A percentile compares a stretch with the other conserved stretches of the same genome.
Conservation (phyloP, 768 basidiomycete species). For the Artomyces pyxidatus region DNA sequence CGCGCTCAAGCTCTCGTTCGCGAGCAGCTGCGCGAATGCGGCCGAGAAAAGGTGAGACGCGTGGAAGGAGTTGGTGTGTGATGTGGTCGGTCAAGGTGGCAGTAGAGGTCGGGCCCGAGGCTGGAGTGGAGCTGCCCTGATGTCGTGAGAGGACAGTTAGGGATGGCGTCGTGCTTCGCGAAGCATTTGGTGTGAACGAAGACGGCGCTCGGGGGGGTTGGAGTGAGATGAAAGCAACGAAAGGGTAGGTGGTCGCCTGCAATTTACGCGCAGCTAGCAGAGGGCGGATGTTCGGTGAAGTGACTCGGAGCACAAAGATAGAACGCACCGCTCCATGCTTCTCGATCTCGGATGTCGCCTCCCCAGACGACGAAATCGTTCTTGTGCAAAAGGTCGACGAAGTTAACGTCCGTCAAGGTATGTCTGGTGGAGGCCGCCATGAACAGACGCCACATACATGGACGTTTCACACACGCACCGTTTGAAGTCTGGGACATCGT, state of each 20-base stretch:
- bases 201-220: slow-evolving; percentile 53
- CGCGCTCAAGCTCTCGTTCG: slow-evolving; percentile 38
- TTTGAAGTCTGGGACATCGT: slow-evolving; percentile 83
- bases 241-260: slow-evolving; percentile 86
- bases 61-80: slow-evolving; percentile 65
- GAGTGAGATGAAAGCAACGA: slow-evolving; percentile 84
- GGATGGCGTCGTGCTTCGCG: slow-evolving; percentile 27
- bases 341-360: slow-evolving; percentile 77
- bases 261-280: slow-evolving; percentile 59
- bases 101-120: slow-evolving; percentile 53
- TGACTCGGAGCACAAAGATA: neutral
- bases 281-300: neutral
- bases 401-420: slow-evolving; percentile 65
- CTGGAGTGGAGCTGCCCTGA: slow-evolving; percentile 51
- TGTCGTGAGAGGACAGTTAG: slow-evolving; percentile 85
- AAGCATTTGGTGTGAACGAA: slow-evolving; percentile 29
- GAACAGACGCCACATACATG: neutral
- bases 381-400: slow-evolving; percentile 61
- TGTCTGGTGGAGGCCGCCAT: slow-evolving; percentile 31
- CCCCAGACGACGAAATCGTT: slow-evolving; percentile 86
- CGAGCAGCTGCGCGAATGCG: slow-evolving; percentile 49
- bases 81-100: slow-evolving; percentile 59
- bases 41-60: slow-evolving; percentile 67
- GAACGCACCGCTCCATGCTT: slow-evolving; percentile 65
- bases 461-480: slow-evolving; percentile 35